These are phyloP conservation scores for Kentomonas sorsogonicus DNA, from an alignment of 208 protist genomes.

Conservation along the genomic window DNA sequence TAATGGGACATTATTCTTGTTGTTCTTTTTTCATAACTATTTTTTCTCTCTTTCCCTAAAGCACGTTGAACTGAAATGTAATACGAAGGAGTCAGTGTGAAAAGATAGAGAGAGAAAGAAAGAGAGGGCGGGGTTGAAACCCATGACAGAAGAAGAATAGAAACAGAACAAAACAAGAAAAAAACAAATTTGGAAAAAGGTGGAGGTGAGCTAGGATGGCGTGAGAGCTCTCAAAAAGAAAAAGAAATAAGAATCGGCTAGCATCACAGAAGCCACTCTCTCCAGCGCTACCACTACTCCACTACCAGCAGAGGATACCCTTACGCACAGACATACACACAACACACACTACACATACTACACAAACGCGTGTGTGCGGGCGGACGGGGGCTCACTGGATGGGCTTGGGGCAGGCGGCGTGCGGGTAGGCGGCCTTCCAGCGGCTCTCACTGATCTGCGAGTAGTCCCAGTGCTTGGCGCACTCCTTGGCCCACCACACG, in stretches of 20 bases:
- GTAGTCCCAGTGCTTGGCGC: constrained; percentile 86
- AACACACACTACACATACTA: too few species aligned
- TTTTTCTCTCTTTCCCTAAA: too few species aligned
- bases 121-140: not conserved
- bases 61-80: not conserved
- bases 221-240: constrained; percentile 13
- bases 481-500: constrained; percentile 91
- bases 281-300: too few species aligned
- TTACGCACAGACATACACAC: too few species aligned
- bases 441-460: constrained; percentile 58
- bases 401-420: constrained; percentile 29
- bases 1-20: too few species aligned
- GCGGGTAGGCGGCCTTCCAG: constrained; percentile 57
- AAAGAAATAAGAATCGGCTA: constrained; percentile 18
- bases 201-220: constrained; percentile 10
- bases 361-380: too few species aligned
- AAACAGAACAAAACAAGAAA: not conserved
- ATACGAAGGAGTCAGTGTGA: constrained; percentile 2
- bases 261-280: too few species aligned
- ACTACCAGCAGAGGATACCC: too few species aligned
- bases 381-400: constrained; percentile 34
- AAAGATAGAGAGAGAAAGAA: constrained; percentile 6
- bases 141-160: not conserved
- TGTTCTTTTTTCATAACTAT: too few species aligned
- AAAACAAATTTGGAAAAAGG: constrained; percentile 6